Base-by-base conservation (phyloP, 2,329 filamentous ascomycete species). In the Phaeosphaeria sp. region DNA sequence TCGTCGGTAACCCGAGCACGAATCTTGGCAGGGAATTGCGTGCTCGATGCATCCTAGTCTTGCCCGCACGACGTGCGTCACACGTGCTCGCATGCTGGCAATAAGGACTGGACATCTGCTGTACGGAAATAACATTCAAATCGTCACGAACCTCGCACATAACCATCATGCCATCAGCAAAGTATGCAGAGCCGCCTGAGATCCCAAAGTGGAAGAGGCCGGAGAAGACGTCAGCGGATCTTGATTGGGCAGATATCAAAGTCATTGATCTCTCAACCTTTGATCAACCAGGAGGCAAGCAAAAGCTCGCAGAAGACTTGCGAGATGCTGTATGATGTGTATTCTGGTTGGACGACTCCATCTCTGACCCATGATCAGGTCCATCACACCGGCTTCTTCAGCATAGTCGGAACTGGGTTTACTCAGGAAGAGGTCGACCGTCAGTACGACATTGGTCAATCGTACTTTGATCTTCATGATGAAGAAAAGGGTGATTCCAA, bases 261-360 rank as follows among this genome's bases (percentile, higher is more conserved):
- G 59, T 69, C 45, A 68, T 75, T 51, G 68, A 73, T 60, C 77
- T 88, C 0, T 80, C 80, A 17, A 78, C 78, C 17, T 87, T 85
- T 61, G 82, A 86, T 27, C 73, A 81, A 18, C 83, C 84, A 0
- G 82, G 80, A 2, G 84, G 84, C 3, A 87, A 86, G 63, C 73
- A 85, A 50, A 78, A 76, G 36, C 76, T 88, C 0, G 83, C 84
- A 1, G 77, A 80, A 42, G 82, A 87, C 57, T 76, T 88, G 0
- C 79, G 82, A 24, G 82, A 86, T 49, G 85, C 85, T 2, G 82
- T 85, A 57, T 21, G 56, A n/a, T n/a, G 51, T 44, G 9, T 25
- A 15, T 22, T 9, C 18, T 21, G 13, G 6, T 42, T 7, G 15
- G 17, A 25, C 33, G 24, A 42, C 39, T 30, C 25, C 25, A 30